phyloP scores from a whole-genome alignment of 176 grass and related monocot species.

The Triticum timopheevii region DNA sequence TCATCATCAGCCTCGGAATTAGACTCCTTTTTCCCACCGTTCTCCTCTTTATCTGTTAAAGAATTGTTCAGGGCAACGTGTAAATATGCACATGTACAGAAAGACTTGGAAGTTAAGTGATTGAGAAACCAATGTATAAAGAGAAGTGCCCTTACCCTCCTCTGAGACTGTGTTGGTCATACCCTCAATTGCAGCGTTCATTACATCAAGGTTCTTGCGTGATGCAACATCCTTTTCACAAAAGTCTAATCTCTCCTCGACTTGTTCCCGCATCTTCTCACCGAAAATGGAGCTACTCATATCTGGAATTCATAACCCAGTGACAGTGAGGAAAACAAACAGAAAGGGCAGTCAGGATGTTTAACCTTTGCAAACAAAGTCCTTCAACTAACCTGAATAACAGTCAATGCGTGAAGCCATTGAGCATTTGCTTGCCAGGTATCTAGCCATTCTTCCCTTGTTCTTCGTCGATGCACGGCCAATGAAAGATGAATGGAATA shows the following conservation, averaged over 20 bases:
- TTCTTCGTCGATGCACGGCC: conserved; percentile 85
- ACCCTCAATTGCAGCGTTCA: conserved; percentile 81
- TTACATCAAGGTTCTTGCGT: conserved; percentile 93
- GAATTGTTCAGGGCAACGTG: background rate
- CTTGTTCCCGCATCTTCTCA: conserved; percentile 86
- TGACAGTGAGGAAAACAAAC: background rate
- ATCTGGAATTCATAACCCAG: conserved; percentile 45
- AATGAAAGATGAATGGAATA: conserved; percentile 99
- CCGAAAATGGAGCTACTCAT: conserved; percentile 65
- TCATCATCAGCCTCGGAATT: conserved; percentile 41
- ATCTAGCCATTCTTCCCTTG: conserved; percentile 96
- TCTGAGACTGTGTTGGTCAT: conserved; percentile 15
- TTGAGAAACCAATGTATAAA: background rate
- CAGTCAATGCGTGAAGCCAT: conserved; percentile 98
- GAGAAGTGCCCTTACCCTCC: background rate
- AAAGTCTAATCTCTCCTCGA: conserved; percentile 93
- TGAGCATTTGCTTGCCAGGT: conserved; percentile 95
- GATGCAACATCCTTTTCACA: conserved; percentile 93
- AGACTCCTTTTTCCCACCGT: conserved; percentile 48
- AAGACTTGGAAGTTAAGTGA: background rate
- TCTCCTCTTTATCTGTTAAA: conserved; percentile 33
- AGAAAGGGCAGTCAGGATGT: background rate
- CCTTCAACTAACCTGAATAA: conserved; percentile 65
- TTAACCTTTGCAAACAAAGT: background rate
- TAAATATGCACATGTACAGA: background rate